Evolutionary conservation across 495 filamentous ascomycete species (phyloP), one percentile per base, ranked within the genome.

Genomic region (Aspergillus sparsus): DNA sequence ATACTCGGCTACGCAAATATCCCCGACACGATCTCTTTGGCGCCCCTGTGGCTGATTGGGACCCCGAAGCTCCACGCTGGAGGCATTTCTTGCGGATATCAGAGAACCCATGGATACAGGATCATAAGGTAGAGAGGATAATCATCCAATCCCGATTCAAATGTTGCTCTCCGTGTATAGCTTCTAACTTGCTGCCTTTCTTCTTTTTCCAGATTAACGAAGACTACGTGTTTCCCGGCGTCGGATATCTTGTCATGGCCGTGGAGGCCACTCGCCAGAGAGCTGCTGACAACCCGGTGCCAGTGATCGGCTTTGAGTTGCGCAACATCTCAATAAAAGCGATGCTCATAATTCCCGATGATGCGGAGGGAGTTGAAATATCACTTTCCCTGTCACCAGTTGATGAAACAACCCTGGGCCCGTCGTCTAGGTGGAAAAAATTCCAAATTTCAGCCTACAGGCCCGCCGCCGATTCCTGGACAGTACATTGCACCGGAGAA

Each of bases 21-120:
- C 32, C n/a, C 3, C 55, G 46, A 0, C 77, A 77, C 18, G 82
- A 86, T 46, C 69, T 88, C 0, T 70, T 88, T 0, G 86, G 85
- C 0, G 68, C 74, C 9, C 68, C 74, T 6, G 71, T 73, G 7
- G 64, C 73, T 34, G 82, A 81, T 46, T 81, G 69, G 27, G 82
- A 78, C 57, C 70, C 77, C 5, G 55, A 78, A 6, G 77, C 83
- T 50, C 71, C 78, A 4, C 71, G 70, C 2, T 88, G 85, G 85
- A 67, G 77, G 18, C 81, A 85, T 51, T 70, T 81, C 35, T 55
- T 87, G 32, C 71, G 76, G 13, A 34, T 78, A 0, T 67, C 73
- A 11, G 82, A 87, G 50, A 61, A 78, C 0, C 80, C 82, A 0
- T 88, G 83, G 84, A 51, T 86, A 1, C 53, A 68, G 11, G 81